phyloP scores from a whole-genome alignment of 768 basidiomycete genomes.

The Boletus vinaceobasis region DNA sequence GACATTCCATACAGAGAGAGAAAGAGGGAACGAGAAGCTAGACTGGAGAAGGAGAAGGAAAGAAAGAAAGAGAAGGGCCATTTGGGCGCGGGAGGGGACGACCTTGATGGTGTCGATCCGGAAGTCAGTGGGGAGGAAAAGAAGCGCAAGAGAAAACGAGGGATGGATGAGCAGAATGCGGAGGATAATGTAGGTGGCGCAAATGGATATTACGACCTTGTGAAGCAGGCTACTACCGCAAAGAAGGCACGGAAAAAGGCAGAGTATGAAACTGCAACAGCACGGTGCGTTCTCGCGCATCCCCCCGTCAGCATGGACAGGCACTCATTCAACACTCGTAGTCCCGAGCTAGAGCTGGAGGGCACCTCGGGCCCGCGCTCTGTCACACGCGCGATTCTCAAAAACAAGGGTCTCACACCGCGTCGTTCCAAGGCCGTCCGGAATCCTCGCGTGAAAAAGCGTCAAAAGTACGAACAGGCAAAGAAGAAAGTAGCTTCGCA shows the following conservation, averaged over 20 bases:
- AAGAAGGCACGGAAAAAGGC: slow-evolving; percentile 78
- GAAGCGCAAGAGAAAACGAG: slow-evolving; percentile 39
- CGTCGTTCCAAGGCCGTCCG: slow-evolving; percentile 84
- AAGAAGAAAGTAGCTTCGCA: slow-evolving; percentile 89
- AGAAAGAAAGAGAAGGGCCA: slow-evolving; percentile 30
- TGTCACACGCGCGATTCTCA: slow-evolving; percentile 85
- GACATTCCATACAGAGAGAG: slow-evolving; percentile 88
- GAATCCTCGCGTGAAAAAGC: slow-evolving; percentile 98
- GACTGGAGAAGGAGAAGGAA: slow-evolving; percentile 46
- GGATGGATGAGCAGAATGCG: slow-evolving; percentile 37
- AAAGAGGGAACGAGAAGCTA: slow-evolving; percentile 57
- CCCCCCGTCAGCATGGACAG: slow-evolving; percentile 6
- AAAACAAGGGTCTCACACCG: slow-evolving; percentile 93
- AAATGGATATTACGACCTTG: slow-evolving; percentile 88
- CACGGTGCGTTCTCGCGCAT: slow-evolving; percentile 44
- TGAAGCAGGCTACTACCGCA: slow-evolving; percentile 68
- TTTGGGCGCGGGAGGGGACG: slow-evolving; percentile 56
- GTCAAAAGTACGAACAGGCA: slow-evolving; percentile 89
- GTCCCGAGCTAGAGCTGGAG: slow-evolving; percentile 35
- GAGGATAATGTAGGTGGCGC: slow-evolving; percentile 46
- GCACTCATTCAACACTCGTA: slow-evolving; percentile 11
- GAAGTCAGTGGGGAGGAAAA: slow-evolving; percentile 32
- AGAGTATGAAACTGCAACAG: slow-evolving; percentile 68
- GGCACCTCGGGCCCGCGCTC: slow-evolving; percentile 73
- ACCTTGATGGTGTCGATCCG: slow-evolving; percentile 59